These are phyloP conservation scores for Fusarium torulosum DNA, from an alignment of 2,329 filamentous ascomycete species.

Conservation along the genomic window DNA sequence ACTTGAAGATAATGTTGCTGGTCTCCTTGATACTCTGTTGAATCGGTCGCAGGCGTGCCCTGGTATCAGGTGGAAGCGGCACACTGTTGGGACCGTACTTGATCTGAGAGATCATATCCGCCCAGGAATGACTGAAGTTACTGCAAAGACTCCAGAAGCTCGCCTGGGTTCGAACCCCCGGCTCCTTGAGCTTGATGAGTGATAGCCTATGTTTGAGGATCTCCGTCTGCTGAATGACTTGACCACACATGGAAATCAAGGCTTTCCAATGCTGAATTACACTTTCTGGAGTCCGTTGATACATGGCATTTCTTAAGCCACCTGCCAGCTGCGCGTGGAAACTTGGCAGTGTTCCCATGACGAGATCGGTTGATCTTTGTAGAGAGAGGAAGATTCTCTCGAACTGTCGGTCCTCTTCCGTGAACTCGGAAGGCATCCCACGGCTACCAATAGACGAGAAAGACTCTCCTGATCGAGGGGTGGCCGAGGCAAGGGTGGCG, in stretches of 20 bases:
- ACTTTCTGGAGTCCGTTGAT: slow-evolving; percentile 69
- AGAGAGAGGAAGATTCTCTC: slow-evolving; percentile 85
- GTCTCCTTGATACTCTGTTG: slow-evolving; percentile 88
- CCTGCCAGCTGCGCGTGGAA: slow-evolving; percentile 75
- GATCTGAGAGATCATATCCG: slow-evolving; percentile 72
- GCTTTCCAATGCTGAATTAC: slow-evolving; percentile 75
- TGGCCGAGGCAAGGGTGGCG: slow-evolving; percentile 69
- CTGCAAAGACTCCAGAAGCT: slow-evolving; percentile 79
- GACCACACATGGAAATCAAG: slow-evolving; percentile 77
- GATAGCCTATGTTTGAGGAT: slow-evolving; percentile 79
- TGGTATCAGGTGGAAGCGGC: slow-evolving; percentile 74
- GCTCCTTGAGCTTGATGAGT: slow-evolving; percentile 86
- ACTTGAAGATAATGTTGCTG: slow-evolving; percentile 74
- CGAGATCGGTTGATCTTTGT: slow-evolving; percentile 78
- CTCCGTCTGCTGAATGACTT: slow-evolving; percentile 79
- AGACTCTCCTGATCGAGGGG: slow-evolving; percentile 85
- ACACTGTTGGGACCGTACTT: slow-evolving; percentile 66
- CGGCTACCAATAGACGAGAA: slow-evolving; percentile 70
- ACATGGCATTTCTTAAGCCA: slow-evolving; percentile 73
- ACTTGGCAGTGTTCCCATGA: slow-evolving; percentile 77
- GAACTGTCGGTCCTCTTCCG: slow-evolving; percentile 83
- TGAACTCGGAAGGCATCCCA: slow-evolving; percentile 69
- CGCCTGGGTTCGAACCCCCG: slow-evolving; percentile 74
- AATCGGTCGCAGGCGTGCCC: slow-evolving; percentile 80
- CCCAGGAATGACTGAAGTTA: slow-evolving; percentile 78